These are phyloP conservation scores for Ganoderma meredithae DNA, from an alignment of 1,284 basidiomycete species.

Conservation along the genomic window DNA sequence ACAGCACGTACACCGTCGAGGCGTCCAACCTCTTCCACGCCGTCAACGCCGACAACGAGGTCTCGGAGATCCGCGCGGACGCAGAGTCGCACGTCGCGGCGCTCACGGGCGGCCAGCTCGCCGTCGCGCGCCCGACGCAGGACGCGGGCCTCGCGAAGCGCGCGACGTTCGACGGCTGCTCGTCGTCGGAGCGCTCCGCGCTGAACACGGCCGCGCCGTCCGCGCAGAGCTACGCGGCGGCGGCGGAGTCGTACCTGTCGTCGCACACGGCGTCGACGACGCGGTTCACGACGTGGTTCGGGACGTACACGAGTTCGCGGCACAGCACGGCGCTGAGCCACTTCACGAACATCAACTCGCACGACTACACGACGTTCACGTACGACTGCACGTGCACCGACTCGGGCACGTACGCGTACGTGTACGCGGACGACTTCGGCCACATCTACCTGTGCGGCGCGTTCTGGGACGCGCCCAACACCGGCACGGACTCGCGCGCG, in stretches of 20 bases:
- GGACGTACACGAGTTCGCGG: background rate
- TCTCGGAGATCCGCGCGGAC: background rate
- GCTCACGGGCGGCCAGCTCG: background rate
- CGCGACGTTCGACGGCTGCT: background rate
- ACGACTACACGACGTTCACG: background rate
- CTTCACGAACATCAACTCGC: background rate
- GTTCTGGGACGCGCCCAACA: conserved; percentile 55
- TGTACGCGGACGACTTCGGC: conserved; percentile 50
- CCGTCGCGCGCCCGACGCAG: no score
- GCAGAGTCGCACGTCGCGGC: background rate
- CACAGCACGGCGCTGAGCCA: background rate
- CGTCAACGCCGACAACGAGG: background rate
- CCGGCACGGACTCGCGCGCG: conserved; percentile 57
- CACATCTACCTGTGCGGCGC: conserved; percentile 53
- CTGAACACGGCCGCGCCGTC: background rate
- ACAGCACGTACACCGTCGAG: background rate
- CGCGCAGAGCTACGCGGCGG: background rate
- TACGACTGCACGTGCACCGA: background rate
- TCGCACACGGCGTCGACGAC: background rate
- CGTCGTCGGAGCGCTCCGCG: background rate
- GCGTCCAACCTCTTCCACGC: background rate
- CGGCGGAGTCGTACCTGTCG: background rate
- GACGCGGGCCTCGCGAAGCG: background rate
- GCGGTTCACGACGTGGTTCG: background rate
- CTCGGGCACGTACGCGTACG: conserved; percentile 34